Evolutionary conservation across 495 filamentous ascomycete genomes (phyloP).

Genomic region (Mytilinidion resinicola): DNA sequence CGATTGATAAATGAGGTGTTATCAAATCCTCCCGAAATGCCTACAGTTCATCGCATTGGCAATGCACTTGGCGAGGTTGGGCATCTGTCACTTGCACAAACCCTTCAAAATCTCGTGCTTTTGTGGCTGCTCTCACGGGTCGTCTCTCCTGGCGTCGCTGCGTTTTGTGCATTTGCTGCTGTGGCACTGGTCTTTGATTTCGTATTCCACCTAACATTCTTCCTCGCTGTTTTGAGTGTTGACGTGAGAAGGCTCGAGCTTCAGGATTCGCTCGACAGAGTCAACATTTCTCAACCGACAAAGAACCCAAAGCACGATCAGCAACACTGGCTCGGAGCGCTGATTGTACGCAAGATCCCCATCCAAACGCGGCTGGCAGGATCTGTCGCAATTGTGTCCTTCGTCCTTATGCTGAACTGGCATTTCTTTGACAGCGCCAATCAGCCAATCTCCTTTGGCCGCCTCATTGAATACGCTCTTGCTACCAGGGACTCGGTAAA

Average conservation of each 20-base stretch:
- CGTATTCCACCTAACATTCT: slow-evolving; percentile 64
- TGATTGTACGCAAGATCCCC: slow-evolving; percentile 46
- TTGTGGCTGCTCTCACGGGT: slow-evolving; percentile 50
- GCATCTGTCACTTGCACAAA: slow-evolving; percentile 54
- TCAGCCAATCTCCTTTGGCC: slow-evolving; percentile 34
- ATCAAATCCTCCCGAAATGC: slow-evolving; percentile 54
- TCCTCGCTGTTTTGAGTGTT: slow-evolving; percentile 65
- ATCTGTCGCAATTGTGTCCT: slow-evolving; percentile 55
- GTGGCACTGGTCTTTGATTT: slow-evolving; percentile 65
- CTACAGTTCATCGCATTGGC: slow-evolving; percentile 54
- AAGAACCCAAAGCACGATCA: slow-evolving; percentile 30
- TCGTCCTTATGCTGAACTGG: slow-evolving; percentile 55
- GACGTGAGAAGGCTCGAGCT: slow-evolving; percentile 66
- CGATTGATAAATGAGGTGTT: slow-evolving; percentile 66
- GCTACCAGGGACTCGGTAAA: not conserved
- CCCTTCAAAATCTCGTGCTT: slow-evolving; percentile 54
- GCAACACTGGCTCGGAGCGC: slow-evolving; percentile 44
- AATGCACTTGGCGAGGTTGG: slow-evolving; percentile 63
- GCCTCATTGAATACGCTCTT: slow-evolving; percentile 28
- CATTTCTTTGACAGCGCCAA: slow-evolving; percentile 59
- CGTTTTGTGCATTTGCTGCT: slow-evolving; percentile 63
- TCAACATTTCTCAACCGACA: slow-evolving; percentile 26
- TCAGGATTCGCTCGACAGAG: slow-evolving; percentile 44
- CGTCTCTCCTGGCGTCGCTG: slow-evolving; percentile 55
- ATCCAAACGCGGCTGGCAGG: slow-evolving; percentile 54